Percentiles rank a stretch among this genome's conserved stretches.
phyloP scores from a whole-genome alignment of 495 filamentous ascomycete genomes.

The Halenospora varia region DNA sequence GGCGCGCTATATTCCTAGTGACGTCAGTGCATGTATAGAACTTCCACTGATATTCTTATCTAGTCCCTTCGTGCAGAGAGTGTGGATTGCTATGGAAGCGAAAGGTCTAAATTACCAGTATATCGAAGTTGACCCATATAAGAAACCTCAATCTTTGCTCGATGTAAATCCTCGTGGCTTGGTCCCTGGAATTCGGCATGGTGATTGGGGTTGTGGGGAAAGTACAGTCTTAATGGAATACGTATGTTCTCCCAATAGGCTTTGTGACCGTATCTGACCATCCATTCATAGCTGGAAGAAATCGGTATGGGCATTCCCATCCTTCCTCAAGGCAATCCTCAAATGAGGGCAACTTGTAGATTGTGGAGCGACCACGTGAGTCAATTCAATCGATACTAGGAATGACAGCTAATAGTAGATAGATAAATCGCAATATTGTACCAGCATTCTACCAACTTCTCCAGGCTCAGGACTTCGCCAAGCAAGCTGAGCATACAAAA shows the following conservation, averaged over 20 bases:
- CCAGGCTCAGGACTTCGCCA: slow-evolving; percentile 61
- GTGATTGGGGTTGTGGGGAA: slow-evolving; percentile 85
- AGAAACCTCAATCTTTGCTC: slow-evolving; percentile 71
- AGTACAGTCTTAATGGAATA: slow-evolving; percentile 90
- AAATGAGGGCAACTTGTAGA: slow-evolving; percentile 71
- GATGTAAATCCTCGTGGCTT: slow-evolving; percentile 87
- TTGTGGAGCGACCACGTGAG: slow-evolving; percentile 86
- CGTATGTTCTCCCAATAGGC: slow-evolving; percentile 37
- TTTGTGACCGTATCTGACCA: not conserved
- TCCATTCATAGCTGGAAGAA: slow-evolving; percentile 65
- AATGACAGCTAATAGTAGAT: not conserved
- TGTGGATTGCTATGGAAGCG: slow-evolving; percentile 92
- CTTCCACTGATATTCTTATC: slow-evolving; percentile 6
- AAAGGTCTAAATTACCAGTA: slow-evolving; percentile 87
- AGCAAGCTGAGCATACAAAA: slow-evolving; percentile 58
- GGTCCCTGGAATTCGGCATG: slow-evolving; percentile 79
- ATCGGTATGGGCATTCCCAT: slow-evolving; percentile 56
- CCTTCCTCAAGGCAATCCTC: slow-evolving; percentile 61
- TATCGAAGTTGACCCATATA: slow-evolving; percentile 84
- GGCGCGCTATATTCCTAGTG: not conserved
- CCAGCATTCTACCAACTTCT: slow-evolving; percentile 78
- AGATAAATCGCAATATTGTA: slow-evolving; percentile 82
- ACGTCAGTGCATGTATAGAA: slow-evolving; percentile 10
- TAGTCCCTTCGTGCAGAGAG: slow-evolving; percentile 74
- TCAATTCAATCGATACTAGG: not conserved